Percentiles rank a stretch among this genome's conserved stretches.
Evolutionary conservation across 495 filamentous ascomycete genomes (phyloP).

Genomic region (Penicillium lagena): DNA sequence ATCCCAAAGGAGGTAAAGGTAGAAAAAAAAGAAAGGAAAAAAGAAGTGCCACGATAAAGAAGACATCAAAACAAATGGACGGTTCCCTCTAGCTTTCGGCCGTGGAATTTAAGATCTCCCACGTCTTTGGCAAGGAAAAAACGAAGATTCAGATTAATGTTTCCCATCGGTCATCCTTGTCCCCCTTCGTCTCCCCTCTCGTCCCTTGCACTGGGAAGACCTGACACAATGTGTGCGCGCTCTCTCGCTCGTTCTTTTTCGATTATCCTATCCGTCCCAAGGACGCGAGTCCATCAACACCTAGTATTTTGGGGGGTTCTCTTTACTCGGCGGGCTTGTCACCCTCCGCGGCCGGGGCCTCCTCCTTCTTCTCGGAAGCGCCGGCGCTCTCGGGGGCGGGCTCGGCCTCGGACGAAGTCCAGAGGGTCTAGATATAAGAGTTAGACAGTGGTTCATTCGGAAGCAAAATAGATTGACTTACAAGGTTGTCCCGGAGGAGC

Average conservation of each 20-base stretch:
- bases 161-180: constrained; percentile 2
- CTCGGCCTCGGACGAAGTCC: constrained; percentile 98
- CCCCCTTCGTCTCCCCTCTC: constrained; percentile 1
- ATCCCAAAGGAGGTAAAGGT: constrained; percentile 1
- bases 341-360: constrained; percentile 47
- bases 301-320: constrained; percentile 26
- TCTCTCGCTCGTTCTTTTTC: constrained; percentile 10
- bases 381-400: constrained; percentile 45
- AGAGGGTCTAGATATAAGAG: constrained; percentile 69
- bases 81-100: background rate
- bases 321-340: constrained; percentile 57
- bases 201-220: constrained; percentile 10
- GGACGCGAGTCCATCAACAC: constrained; percentile 34
- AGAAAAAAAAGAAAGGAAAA: constrained; percentile 7
- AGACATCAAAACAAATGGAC: constrained; percentile 1
- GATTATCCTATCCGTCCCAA: constrained; percentile 19
- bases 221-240: background rate
- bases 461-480: constrained; percentile 41
- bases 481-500: constrained; percentile 95
- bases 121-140: constrained; percentile 2
- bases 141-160: constrained; percentile 2
- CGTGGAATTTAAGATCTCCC: too few relatives aligned
- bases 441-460: constrained; percentile 14
- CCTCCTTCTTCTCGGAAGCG: constrained; percentile 55
- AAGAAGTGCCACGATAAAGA: constrained; percentile 1